These are phyloP conservation scores for Eleusine coracana DNA, from an alignment of 176 grass and related monocot genomes.

Conservation along the genomic window DNA sequence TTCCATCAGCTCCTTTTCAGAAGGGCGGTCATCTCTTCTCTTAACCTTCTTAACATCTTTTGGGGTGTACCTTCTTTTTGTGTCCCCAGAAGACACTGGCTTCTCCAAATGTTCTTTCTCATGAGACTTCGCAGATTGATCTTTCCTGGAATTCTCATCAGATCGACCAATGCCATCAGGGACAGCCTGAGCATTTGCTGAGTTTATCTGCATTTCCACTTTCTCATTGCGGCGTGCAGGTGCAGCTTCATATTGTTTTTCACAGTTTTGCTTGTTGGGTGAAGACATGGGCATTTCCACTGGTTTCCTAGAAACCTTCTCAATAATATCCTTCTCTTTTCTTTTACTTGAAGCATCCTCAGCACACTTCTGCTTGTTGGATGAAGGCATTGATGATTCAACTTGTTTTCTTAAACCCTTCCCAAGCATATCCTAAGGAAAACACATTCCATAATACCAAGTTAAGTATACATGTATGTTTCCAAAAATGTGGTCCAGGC, in stretches of 20 bases:
- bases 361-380: slow-evolving; percentile 13
- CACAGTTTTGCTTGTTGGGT: slow-evolving; percentile 29
- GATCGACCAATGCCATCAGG: slow-evolving; percentile 10
- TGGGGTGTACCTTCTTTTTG: slow-evolving; percentile 33
- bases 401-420: slow-evolving; percentile 36
- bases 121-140: slow-evolving; percentile 35
- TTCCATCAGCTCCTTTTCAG: slow-evolving; percentile 41
- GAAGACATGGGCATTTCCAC: slow-evolving; percentile 29
- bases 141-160: slow-evolving; percentile 38
- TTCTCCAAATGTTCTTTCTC: slow-evolving; percentile 41
- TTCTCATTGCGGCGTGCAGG: slow-evolving; percentile 18
- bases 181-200: slow-evolving; percentile 53
- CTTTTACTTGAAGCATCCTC: slow-evolving; percentile 30
- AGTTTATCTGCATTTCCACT: slow-evolving; percentile 39
- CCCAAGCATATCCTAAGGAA: slow-evolving; percentile 34
- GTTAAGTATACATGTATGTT: background rate
- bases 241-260: slow-evolving; percentile 40
- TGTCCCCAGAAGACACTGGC: slow-evolving; percentile 30
- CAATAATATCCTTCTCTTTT: slow-evolving; percentile 31
- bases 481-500: background rate
- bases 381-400: slow-evolving; percentile 40
- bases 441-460: slow-evolving; percentile 19
- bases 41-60: slow-evolving; percentile 48
- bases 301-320: slow-evolving; percentile 31
- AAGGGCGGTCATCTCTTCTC: slow-evolving; percentile 26